Base-by-base conservation (phyloP, 2,329 filamentous ascomycete genomes). In the Xylaria multiplex region DNA sequence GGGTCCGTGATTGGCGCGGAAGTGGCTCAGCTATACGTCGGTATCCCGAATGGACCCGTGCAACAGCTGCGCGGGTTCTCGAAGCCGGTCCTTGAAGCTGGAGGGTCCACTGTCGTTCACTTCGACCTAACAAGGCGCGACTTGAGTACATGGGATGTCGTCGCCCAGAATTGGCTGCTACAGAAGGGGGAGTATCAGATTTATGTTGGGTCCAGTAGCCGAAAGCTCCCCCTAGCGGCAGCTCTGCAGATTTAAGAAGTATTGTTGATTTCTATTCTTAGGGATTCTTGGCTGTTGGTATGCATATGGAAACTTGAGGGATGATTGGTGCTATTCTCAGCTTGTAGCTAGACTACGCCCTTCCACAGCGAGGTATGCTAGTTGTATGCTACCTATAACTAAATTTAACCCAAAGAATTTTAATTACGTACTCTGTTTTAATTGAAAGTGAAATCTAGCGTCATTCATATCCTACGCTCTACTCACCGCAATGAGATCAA, bases 111-210 rank as follows among this genome's bases (percentile, higher is more conserved):
- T n/a, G 82, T 77, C 1, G 82, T 88, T 2, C 79, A 75, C 0
- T 85, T 91, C 68, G 79, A 81, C 30, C 75, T 92, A 32, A 86
- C 83, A 35, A 81, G 87, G 58, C 83, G 87, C 56, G 90, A 91
- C 76, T 69, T 92, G 52, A 90, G 87, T 71, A 86, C 89, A 57
- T 91, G 89, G 89, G 86, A 91, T 74, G 79, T 83, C 0, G 78
- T 79, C 0, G 74, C 77, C 14, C 87, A 91, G 78, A 82, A 89
- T 57, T 93, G 90, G 90, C 72, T 83, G 3, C 75, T 86, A 52
- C 84, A 85, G 6, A 71, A 73, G 16, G 83, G 83, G 0, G 76
- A 71, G 14, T 84, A 84, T 70, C 73, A 62, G 0, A 73, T 85
- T 42, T 77, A 70, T 16, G 80, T 85, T 2, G 83, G 83, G 2